Conservation (phyloP, 352 stramenopile genomes). For the Chrysophaeum taylorii region DNA sequence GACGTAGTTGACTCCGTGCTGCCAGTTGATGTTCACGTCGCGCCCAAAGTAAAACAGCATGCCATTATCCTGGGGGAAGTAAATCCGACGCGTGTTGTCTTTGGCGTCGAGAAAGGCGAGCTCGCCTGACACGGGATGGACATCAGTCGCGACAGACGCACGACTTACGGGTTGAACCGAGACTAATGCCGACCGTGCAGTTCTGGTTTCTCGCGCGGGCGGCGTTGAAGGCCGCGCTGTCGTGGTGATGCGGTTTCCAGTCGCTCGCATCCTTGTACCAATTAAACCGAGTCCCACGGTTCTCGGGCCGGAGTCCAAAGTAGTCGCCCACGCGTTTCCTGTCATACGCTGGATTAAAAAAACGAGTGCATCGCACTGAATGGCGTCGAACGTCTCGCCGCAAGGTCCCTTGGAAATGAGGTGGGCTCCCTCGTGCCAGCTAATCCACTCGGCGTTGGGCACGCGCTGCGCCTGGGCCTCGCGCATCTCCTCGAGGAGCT, state of each 20-base stretch:
- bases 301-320: slow-evolving; percentile 62
- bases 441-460: slow-evolving; percentile 44
- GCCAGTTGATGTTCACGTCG: slow-evolving; percentile 85
- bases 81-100: slow-evolving; percentile 50
- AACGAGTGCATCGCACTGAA: too few relatives aligned
- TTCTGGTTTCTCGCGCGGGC: slow-evolving; percentile 78
- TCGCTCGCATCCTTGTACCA: slow-evolving; percentile 82
- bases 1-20: slow-evolving; percentile 73
- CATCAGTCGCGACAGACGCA: too few relatives aligned
- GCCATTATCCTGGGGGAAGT: slow-evolving; percentile 72
- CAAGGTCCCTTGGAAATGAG: slow-evolving; percentile 76
- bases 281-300: slow-evolving; percentile 83
- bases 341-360: too few relatives aligned
- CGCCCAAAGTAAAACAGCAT: slow-evolving; percentile 65
- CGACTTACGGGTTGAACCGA: slow-evolving; percentile 73
- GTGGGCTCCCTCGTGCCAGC: slow-evolving; percentile 75
- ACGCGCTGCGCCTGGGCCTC: slow-evolving; percentile 39
- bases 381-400: slow-evolving; percentile 16
- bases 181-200: slow-evolving; percentile 84
- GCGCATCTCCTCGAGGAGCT: slow-evolving; percentile 48
- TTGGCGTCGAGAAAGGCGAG: slow-evolving; percentile 74
- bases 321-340: slow-evolving; percentile 64
- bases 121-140: too few relatives aligned
- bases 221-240: slow-evolving; percentile 80
- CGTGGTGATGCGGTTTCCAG: slow-evolving; percentile 85